phyloP scores from a whole-genome alignment of 2,329 filamentous ascomycete species.

The Huntiella savannae region DNA sequence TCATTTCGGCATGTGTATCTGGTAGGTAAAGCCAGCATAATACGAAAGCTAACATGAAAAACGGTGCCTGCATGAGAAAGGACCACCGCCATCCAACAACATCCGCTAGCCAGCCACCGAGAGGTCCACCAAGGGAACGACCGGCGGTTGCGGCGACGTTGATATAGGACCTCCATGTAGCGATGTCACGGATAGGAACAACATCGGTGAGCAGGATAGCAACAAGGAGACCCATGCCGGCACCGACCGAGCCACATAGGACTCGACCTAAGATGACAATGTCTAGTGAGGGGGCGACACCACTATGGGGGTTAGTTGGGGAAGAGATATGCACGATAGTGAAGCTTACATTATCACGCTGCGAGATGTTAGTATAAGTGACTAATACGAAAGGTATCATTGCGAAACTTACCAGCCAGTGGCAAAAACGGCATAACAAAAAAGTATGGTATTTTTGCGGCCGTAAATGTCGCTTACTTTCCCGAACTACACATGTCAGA shows the following conservation, averaged over 20 bases:
- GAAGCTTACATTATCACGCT: slow-evolving; percentile 6
- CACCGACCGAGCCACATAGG: slow-evolving; percentile 31
- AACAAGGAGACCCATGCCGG: slow-evolving; percentile 31
- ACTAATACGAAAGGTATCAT: neutral
- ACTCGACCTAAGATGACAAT: slow-evolving; percentile 31
- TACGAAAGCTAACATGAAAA: slow-evolving; percentile 34
- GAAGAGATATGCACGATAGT: neutral
- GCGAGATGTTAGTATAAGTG: neutral
- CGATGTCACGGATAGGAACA: slow-evolving; percentile 32
- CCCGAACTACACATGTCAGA: slow-evolving; percentile 14
- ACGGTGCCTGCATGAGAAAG: slow-evolving; percentile 42
- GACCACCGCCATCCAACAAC: slow-evolving; percentile 49
- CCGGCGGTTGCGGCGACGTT: slow-evolving; percentile 33
- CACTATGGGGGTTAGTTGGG: slow-evolving; percentile 6
- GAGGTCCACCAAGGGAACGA: slow-evolving; percentile 31
- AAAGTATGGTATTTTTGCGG: slow-evolving; percentile 14
- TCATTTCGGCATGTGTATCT: slow-evolving; percentile 6
- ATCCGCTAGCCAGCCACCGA: slow-evolving; percentile 45
- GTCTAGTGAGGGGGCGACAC: slow-evolving; percentile 21
- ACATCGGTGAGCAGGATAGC: slow-evolving; percentile 34
- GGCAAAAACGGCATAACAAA: slow-evolving; percentile 17
- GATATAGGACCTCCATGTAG: slow-evolving; percentile 33
- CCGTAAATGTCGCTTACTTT: slow-evolving; percentile 18
- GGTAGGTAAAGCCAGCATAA: slow-evolving; percentile 34
- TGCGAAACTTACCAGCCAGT: slow-evolving; percentile 14